phyloP scores from a whole-genome alignment of 306 rosid genomes.

The Lathyrus tuberosus region DNA sequence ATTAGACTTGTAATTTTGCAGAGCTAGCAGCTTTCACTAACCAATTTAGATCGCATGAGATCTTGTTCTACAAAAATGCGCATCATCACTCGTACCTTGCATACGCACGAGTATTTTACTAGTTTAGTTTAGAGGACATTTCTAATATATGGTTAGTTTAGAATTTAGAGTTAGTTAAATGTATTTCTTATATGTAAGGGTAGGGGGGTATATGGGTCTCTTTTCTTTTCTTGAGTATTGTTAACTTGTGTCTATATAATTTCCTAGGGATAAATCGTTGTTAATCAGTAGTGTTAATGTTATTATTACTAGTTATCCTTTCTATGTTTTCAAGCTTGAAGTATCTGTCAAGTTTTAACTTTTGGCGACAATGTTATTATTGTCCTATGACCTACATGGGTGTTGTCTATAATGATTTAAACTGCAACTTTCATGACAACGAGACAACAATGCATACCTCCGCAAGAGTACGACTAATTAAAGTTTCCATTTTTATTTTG shows the following conservation, averaged over 20 bases:
- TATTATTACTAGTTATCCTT: background rate
- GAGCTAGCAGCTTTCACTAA: conserved; percentile 42
- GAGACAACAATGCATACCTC: conserved; percentile 6
- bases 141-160: conserved; percentile 33
- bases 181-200: conserved; percentile 42
- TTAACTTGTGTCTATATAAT: conserved; percentile 53
- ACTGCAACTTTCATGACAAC: conserved; percentile 1
- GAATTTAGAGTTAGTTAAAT: conserved; percentile 7
- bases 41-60: conserved; percentile 41
- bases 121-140: conserved; percentile 34
- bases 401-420: background rate
- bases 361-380: background rate
- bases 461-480: background rate
- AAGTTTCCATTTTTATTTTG: conserved; percentile 9
- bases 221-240: conserved; percentile 20
- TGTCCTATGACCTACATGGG: conserved; percentile 10
- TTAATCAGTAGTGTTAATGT: conserved; percentile 26
- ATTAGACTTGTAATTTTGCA: conserved; percentile 44
- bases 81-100: no score
- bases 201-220: conserved; percentile 32
- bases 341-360: background rate
- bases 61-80: background rate
- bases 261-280: conserved; percentile 35
- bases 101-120: no score
- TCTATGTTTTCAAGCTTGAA: conserved; percentile 1